Base-by-base conservation (phyloP, 176 grass and related monocot genomes). In the Alloteropsis semialata region DNA sequence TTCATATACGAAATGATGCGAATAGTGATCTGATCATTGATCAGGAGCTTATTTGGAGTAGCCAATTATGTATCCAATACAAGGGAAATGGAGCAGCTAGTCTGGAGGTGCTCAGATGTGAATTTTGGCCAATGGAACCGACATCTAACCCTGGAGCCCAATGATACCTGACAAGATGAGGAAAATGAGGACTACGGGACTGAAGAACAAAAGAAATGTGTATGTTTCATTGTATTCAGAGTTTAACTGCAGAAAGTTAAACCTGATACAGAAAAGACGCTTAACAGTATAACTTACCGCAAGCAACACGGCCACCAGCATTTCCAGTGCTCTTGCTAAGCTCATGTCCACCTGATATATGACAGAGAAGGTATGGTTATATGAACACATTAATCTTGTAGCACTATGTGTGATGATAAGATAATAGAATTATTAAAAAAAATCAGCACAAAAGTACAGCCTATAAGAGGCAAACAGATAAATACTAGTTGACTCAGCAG, bases 251-350 rank as follows among this genome's bases (percentile, higher is more conserved):
- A 51, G 15, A 39, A 56, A 75, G 53, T 43, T 62, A 64, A 63
- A 78, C 33, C 5, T 56, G 30, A 36, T 36, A 28, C 25, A 65
- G 24, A 22, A 25, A 58, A 56, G 9, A 25, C 2, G 57, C 6
- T 1, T 3, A 27, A 11, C 2, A 3, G 34, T 14, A 15, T 27
- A 32, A 88, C 84, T 83, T 65, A 94, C 95, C 95, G 22, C 95
- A 97, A 84, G 92, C 95, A 87, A 95, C 75, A 72, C 95, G 91
- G 19, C 74, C 95, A 36, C 95, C 95, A 89, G 95, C 92, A 66
- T 94, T 97, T 78, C 95, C 95, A 62, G 92, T 91, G 81, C 55
- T 91, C 92, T 91, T 97, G 88, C 95, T 94, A 30, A 94, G 92
- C 81, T 97, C 95, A 84, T 97, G 95, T 42, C 95, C 95, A 72